Evolutionary conservation across 202 grass and related monocot genomes (phyloP).

Genomic region (Schoenoplectus tabernaemontani): DNA sequence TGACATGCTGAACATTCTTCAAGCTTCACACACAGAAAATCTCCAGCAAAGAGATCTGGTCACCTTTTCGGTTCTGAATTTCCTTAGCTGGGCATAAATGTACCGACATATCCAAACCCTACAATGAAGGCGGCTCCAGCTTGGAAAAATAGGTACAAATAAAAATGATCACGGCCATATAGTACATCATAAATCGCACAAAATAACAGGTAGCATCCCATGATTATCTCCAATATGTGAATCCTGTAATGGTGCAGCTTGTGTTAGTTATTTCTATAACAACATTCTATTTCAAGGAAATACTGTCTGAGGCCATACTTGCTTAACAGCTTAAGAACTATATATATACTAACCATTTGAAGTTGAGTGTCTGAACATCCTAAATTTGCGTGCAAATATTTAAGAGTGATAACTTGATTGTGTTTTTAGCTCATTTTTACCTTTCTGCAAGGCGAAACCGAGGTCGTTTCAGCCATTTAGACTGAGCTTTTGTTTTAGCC

Average conservation of each 20-base stretch:
- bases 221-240: slow-evolving; percentile 47
- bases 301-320: neutral
- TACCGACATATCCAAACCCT: slow-evolving; percentile 58
- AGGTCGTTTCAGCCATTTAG: slow-evolving; percentile 21
- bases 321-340: neutral
- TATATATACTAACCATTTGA: neutral
- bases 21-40: neutral
- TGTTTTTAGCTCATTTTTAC: slow-evolving; percentile 11
- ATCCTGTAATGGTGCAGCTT: slow-evolving; percentile 2
- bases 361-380: neutral
- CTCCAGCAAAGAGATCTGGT: neutral
- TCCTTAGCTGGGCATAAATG: slow-evolving; percentile 34
- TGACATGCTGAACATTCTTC: neutral
- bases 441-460: slow-evolving; percentile 29
- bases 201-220: slow-evolving; percentile 55
- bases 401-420: neutral
- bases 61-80: neutral
- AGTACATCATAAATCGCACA: slow-evolving; percentile 64
- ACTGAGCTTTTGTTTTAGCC: slow-evolving; percentile 16
- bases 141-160: slow-evolving; percentile 66
- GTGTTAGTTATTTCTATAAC: slow-evolving; percentile 5
- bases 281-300: neutral
- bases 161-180: slow-evolving; percentile 50
- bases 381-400: neutral
- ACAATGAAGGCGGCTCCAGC: slow-evolving; percentile 64